Percentiles rank a stretch among this genome's conserved stretches.
phyloP scores from a whole-genome alignment of 352 stramenopile genomes.

The Phytophthora citricola region DNA sequence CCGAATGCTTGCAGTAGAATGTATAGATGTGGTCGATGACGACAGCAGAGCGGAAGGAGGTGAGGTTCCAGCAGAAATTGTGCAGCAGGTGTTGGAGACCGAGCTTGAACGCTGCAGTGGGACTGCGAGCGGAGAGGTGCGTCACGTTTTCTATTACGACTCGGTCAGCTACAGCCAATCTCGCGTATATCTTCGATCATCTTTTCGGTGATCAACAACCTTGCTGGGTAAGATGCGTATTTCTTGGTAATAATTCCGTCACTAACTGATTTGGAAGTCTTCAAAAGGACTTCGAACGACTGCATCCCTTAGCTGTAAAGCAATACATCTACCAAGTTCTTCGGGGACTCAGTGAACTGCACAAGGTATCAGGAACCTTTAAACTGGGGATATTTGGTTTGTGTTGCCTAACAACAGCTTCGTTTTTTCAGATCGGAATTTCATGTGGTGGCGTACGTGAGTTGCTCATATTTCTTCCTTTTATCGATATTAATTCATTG shows the following conservation, averaged over 20 bases:
- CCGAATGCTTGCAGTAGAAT: constrained; percentile 36
- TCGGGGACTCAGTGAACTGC: constrained; percentile 35
- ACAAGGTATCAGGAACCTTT: constrained; percentile 34
- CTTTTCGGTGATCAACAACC: constrained; percentile 24
- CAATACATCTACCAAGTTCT: constrained; percentile 44
- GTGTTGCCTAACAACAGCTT: neutral
- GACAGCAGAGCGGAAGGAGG: neutral
- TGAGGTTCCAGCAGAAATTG: neutral
- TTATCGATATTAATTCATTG: neutral
- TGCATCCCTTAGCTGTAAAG: constrained; percentile 46
- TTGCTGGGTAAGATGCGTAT: constrained; percentile 20
- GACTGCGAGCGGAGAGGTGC: neutral
- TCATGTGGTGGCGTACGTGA: constrained; percentile 47
- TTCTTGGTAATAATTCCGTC: neutral
- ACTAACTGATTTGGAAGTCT: constrained; percentile 20
- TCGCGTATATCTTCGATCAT: constrained; percentile 28
- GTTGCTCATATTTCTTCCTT: no score
- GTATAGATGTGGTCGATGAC: constrained; percentile 25
- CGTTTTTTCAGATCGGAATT: constrained; percentile 22
- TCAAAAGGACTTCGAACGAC: constrained; percentile 42
- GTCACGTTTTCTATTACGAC: constrained; percentile 36
- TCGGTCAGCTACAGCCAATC: constrained; percentile 17
- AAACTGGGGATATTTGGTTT: neutral
- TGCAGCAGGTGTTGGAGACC: constrained; percentile 12
- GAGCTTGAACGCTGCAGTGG: constrained; percentile 21